Evolutionary conservation across 352 stramenopile species (phyloP).

Genomic region (Pythium dissotocum): DNA sequence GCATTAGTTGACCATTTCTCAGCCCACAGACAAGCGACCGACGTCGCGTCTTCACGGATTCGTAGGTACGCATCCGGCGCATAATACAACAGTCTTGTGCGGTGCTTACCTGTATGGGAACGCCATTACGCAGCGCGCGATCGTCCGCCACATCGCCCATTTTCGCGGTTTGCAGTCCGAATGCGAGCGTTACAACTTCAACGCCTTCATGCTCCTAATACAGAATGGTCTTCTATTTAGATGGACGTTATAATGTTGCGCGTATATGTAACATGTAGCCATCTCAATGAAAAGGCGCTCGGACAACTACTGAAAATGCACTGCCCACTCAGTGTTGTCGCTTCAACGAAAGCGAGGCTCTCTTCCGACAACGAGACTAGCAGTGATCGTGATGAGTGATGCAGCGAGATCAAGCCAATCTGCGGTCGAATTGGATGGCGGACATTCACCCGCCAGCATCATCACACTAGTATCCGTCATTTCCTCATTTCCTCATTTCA

Average conservation of each 20-base stretch:
- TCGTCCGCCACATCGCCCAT: slow-evolving; percentile 19
- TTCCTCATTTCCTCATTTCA: too few species aligned
- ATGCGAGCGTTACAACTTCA: slow-evolving; percentile 11
- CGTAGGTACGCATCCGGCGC: neutral
- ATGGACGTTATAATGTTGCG: neutral
- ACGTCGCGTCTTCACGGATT: neutral
- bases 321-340: too few species aligned
- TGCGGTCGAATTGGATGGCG: too few species aligned
- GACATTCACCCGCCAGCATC: too few species aligned
- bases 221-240: neutral
- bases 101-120: slow-evolving; percentile 21
- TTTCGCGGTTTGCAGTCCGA: neutral
- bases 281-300: neutral
- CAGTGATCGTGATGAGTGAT: too few species aligned
- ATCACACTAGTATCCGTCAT: too few species aligned
- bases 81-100: neutral
- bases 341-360: too few species aligned
- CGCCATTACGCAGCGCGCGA: slow-evolving; percentile 14
- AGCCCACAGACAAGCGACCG: neutral
- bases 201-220: neutral
- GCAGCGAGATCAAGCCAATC: too few species aligned
- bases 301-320: too few species aligned
- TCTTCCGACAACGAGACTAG: too few species aligned
- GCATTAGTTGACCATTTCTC: neutral
- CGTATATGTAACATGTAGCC: slow-evolving; percentile 2